A percentile compares a stretch with the other conserved stretches of the same genome.
Evolutionary conservation across 352 stramenopile genomes (phyloP).

Genomic region (Phytophthora idaei): DNA sequence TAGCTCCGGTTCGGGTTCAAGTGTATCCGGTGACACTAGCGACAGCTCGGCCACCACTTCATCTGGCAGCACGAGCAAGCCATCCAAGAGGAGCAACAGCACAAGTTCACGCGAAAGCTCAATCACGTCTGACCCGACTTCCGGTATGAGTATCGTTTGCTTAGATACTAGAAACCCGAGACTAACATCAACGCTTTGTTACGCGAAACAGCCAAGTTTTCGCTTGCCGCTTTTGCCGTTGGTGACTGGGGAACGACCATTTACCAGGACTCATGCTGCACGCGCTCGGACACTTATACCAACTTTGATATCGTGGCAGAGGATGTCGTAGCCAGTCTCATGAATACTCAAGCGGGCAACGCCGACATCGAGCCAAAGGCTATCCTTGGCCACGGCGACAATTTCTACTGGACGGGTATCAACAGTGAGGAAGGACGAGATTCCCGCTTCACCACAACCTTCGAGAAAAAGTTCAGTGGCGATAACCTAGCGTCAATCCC

Average conservation of each 20-base stretch:
- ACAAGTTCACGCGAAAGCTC: constrained; percentile 22
- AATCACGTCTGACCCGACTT: constrained; percentile 60
- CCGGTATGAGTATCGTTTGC: constrained; percentile 14
- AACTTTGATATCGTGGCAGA: constrained; percentile 67
- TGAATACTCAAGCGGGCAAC: constrained; percentile 50
- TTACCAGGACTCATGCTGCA: constrained; percentile 67
- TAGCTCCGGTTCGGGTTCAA: constrained; percentile 21
- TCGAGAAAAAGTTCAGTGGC: constrained; percentile 60
- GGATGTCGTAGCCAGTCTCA: constrained; percentile 63
- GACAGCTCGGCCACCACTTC: constrained; percentile 13
- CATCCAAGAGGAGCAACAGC: constrained; percentile 21
- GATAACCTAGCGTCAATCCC: constrained; percentile 41
- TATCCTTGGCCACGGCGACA: constrained; percentile 68
- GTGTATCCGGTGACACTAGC: constrained; percentile 2
- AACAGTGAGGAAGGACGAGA: constrained; percentile 41
- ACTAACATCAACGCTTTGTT: constrained; percentile 1
- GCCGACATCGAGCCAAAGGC: constrained; percentile 53
- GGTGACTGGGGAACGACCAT: constrained; percentile 75
- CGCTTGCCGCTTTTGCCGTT: constrained; percentile 61
- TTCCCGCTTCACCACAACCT: constrained; percentile 58
- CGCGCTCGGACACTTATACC: constrained; percentile 51
- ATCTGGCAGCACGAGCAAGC: constrained; percentile 23
- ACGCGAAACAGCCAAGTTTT: constrained; percentile 30
- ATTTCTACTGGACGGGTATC: constrained; percentile 75
- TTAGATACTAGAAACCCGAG: background rate